Evolutionary conservation across 192 early-diverging fungal species (phyloP).

Genomic region (Linnemannia exigua): DNA sequence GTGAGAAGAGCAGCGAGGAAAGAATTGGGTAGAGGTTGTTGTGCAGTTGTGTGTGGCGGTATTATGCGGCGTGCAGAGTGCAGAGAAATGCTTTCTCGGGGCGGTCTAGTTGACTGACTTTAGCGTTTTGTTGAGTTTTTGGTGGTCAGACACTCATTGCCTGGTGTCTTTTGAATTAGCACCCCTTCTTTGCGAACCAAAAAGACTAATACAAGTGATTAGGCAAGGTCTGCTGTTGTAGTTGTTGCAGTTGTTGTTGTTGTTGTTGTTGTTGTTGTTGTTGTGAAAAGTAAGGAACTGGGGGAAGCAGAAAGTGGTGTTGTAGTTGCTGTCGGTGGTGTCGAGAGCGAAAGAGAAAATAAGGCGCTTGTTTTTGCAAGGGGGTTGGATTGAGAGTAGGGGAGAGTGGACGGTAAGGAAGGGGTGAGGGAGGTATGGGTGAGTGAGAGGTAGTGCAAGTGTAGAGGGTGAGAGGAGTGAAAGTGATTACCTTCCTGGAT

Average conservation of each 20-base stretch:
- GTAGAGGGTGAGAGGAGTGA: neutral
- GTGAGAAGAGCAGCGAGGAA: conserved; percentile 1
- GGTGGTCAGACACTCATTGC: neutral
- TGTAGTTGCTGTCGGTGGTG: neutral
- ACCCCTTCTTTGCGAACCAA: neutral
- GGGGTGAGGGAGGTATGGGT: neutral
- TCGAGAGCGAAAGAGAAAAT: neutral
- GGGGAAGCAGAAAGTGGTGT: neutral
- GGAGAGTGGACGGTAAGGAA: neutral
- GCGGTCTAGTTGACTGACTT: neutral
- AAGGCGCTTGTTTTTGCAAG: conserved; percentile 7
- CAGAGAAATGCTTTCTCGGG: neutral
- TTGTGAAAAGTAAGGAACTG: neutral
- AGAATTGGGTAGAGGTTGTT: too few species aligned
- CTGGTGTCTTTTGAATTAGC: neutral
- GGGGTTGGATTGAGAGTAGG: neutral
- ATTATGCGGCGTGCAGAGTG: neutral
- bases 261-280: neutral
- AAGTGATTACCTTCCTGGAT: conserved; percentile 36
- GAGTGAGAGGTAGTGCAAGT: neutral
- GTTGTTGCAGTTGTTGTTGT: neutral
- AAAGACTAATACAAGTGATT: neutral
- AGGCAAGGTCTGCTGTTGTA: neutral
- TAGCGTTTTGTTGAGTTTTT: neutral
- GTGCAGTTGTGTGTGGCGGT: neutral